These are phyloP conservation scores for Cytidiella melzeri DNA, from an alignment of 768 basidiomycete species.

Conservation along the genomic window DNA sequence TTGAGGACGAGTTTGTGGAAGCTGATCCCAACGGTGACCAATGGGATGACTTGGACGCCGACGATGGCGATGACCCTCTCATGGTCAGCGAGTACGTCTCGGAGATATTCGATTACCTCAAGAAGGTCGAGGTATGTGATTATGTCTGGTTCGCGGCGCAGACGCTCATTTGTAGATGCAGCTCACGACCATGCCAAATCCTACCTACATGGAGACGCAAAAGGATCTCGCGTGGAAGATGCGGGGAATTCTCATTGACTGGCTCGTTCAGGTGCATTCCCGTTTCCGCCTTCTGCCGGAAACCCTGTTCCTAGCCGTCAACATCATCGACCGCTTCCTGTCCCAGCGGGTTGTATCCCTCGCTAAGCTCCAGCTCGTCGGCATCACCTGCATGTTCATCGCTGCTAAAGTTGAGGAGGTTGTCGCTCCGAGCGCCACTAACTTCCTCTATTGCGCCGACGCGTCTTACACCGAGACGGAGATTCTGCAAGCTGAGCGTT, in stretches of 20 bases:
- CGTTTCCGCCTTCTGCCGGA: conserved; percentile 84
- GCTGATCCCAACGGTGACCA: conserved; percentile 56
- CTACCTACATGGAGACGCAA: conserved; percentile 81
- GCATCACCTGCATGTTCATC: conserved; percentile 81
- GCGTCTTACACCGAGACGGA: conserved; percentile 71
- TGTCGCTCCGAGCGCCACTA: conserved; percentile 74
- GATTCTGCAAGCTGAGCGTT: conserved; percentile 84
- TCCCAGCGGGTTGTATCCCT: conserved; percentile 53
- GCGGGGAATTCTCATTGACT: conserved; percentile 85
- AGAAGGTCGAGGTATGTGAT: conserved; percentile 65
- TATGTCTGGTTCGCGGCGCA: conserved; percentile 8
- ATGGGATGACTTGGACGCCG: conserved; percentile 92
- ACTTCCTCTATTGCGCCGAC: conserved; percentile 78
- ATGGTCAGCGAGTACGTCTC: conserved; percentile 97
- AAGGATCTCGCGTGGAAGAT: conserved; percentile 84
- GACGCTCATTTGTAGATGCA: conserved; percentile 25
- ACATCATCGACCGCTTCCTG: conserved; percentile 71
- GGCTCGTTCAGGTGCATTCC: conserved; percentile 87
- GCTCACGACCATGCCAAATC: conserved; percentile 74
- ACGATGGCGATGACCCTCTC: conserved; percentile 88
- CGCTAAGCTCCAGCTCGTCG: conserved; percentile 71
- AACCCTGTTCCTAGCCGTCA: conserved; percentile 84
- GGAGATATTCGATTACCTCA: conserved; percentile 92
- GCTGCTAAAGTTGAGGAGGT: conserved; percentile 93
- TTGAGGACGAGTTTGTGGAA: conserved; percentile 44